Percentiles rank a stretch among this genome's conserved stretches.
phyloP scores from a whole-genome alignment of 148 eudicot genomes.

The Vaccinium myrtillus region DNA sequence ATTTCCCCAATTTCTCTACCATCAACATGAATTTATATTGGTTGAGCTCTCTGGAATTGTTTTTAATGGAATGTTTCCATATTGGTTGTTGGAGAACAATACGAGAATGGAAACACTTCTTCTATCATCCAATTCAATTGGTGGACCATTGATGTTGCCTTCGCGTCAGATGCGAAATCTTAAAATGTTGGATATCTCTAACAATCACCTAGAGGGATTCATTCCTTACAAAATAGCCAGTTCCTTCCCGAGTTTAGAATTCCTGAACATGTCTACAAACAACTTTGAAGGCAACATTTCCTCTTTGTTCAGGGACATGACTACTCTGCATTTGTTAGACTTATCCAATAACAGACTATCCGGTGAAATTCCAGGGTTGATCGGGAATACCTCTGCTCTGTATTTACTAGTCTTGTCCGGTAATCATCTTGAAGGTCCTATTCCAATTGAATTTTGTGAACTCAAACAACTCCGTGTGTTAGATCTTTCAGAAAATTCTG shows the following conservation, averaged over 20 bases:
- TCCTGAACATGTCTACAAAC: constrained; percentile 12
- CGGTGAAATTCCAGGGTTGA: neutral
- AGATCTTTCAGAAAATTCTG: neutral
- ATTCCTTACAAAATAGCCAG: neutral
- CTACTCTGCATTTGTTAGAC: neutral
- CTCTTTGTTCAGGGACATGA: neutral
- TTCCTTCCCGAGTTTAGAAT: neutral
- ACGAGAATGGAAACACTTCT: neutral
- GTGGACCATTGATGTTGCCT: neutral
- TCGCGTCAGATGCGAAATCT: neutral
- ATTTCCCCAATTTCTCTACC: constrained; percentile 16
- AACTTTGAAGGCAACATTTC: constrained; percentile 12
- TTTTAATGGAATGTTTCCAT: constrained; percentile 12
- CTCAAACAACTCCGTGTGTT: neutral
- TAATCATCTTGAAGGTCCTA: constrained; percentile 13
- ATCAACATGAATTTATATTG: constrained; percentile 6
- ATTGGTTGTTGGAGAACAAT: constrained; percentile 17
- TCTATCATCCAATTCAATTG: neutral
- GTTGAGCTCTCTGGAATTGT: neutral
- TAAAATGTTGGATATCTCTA: neutral
- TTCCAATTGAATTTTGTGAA: neutral
- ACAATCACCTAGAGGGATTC: neutral
- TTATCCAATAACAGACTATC: constrained; percentile 12
- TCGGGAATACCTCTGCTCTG: neutral
- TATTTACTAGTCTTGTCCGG: neutral